Base-by-base conservation (phyloP, 1,284 basidiomycete species). In the Heterobasidion occidentale region DNA sequence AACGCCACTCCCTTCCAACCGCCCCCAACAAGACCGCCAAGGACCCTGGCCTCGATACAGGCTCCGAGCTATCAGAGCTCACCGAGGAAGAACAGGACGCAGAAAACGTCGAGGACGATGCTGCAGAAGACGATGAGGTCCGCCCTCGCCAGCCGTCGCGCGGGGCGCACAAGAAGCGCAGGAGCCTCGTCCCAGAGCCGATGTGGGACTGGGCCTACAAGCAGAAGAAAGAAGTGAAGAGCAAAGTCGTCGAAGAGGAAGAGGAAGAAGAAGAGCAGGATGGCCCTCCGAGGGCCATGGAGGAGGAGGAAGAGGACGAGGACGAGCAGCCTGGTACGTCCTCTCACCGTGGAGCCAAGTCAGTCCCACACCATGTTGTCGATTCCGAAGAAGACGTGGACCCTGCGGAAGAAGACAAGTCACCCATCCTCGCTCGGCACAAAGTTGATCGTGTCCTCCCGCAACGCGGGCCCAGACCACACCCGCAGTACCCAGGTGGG, bases 121-220 rank as follows among this genome's bases (percentile, higher is more conserved):
- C 64, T 12, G 59, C 53, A 50, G 62, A 62, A 36, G 34, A 60
- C 9, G 67, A 61, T 46, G 57, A 45, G 33, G 7, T 48, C 2
- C 17, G 33, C 34, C 48, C 50, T 9, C 36, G 46, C 12, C 56
- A 61, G 42, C 57, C 17, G 5, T 47, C 53, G 34, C 57, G 48
- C 52, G 59, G 59, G 35, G 47, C 59, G 48, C 68, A 71, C 60
- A 77, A 74, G 68, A 87, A 84, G 68, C 78, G 83, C 53, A 80
- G 81, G 60, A 83, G 83, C 53, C 75, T 88, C 58, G 81, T 87
- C 1, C 85, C 87, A 45, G 81, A 81, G 35, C 80, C 80, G 55
- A 89, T 88, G 85, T 90, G 86, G 87, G 86, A 78, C 36, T 90
- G 87, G 87, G 86, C 81, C 34, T 81, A 79, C 53, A 81, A 80